These are phyloP conservation scores for Diaporthe nobilis DNA, from an alignment of 2,329 filamentous ascomycete genomes.

Conservation along the genomic window DNA sequence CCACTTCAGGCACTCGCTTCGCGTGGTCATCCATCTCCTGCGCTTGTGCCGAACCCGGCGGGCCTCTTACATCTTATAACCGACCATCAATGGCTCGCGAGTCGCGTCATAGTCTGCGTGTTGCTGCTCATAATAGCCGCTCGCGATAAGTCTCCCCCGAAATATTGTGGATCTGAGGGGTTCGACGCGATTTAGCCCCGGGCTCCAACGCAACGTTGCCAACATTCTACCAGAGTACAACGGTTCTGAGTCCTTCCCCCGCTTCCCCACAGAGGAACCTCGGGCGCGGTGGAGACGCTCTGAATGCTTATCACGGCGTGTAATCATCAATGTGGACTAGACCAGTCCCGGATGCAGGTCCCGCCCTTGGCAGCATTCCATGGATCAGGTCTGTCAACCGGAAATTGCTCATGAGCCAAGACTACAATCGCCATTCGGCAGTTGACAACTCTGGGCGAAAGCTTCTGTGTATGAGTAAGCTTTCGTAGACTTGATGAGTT, in stretches of 20 bases:
- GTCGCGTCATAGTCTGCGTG: neutral
- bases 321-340: neutral
- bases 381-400: neutral
- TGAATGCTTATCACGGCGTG: neutral
- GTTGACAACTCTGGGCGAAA: constrained; percentile 3
- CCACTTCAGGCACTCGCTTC: constrained; percentile 6
- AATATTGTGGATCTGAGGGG: constrained; percentile 26
- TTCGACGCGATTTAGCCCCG: neutral
- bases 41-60: neutral
- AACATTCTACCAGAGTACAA: neutral
- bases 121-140: constrained; percentile 4
- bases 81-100: neutral
- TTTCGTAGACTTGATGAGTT: neutral
- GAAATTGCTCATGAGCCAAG: constrained; percentile 4
- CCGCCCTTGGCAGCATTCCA: neutral
- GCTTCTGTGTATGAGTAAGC: neutral
- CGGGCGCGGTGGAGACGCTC: neutral
- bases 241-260: neutral
- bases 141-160: constrained; percentile 33
- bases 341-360: constrained; percentile 13
- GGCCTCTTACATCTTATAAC: neutral
- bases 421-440: neutral
- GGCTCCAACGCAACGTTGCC: constrained; percentile 26
- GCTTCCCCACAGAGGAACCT: constrained; percentile 1
- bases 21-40: neutral